Evolutionary conservation across 2,329 filamentous ascomycete genomes (phyloP).

Genomic region (Fusarium longipes): DNA sequence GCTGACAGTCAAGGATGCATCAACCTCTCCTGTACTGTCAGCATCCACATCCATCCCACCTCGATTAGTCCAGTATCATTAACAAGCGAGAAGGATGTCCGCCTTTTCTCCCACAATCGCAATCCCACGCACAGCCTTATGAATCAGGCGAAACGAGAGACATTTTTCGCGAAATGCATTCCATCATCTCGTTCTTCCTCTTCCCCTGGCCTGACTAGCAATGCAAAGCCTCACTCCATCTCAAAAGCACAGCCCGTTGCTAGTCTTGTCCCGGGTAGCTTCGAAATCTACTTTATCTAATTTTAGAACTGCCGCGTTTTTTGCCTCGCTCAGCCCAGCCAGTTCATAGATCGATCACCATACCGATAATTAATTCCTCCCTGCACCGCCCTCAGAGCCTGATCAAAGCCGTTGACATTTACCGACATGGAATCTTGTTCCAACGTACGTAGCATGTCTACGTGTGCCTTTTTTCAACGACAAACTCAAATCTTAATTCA

Average conservation of each 20-base stretch:
- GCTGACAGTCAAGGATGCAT: constrained; percentile 20
- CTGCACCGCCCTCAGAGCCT: constrained; percentile 10
- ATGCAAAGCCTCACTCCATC: constrained; percentile 32
- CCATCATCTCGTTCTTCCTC: neutral
- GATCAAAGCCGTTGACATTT: neutral
- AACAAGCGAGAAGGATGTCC: neutral
- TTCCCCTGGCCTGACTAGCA: neutral
- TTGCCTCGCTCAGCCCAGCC: constrained; percentile 41
- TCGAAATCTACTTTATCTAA: constrained; percentile 31
- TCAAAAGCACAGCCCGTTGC: constrained; percentile 34
- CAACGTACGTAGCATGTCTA: neutral
- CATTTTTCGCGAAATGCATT: constrained; percentile 11
- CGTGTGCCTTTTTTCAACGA: neutral
- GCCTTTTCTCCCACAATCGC: neutral
- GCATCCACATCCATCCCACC: constrained; percentile 3
- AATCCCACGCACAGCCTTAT: constrained; percentile 11
- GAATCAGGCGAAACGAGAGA: neutral
- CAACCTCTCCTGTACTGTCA: constrained; percentile 11
- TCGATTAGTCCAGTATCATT: neutral
- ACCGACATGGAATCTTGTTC: neutral
- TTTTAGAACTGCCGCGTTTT: constrained; percentile 42
- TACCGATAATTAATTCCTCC: neutral
- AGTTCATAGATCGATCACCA: neutral
- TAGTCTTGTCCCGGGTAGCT: constrained; percentile 32
- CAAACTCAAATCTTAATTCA: neutral